Percentiles rank a stretch among this genome's conserved stretches.
phyloP scores from a whole-genome alignment of 2,329 filamentous ascomycete species.

The Clarireedia paspali region DNA sequence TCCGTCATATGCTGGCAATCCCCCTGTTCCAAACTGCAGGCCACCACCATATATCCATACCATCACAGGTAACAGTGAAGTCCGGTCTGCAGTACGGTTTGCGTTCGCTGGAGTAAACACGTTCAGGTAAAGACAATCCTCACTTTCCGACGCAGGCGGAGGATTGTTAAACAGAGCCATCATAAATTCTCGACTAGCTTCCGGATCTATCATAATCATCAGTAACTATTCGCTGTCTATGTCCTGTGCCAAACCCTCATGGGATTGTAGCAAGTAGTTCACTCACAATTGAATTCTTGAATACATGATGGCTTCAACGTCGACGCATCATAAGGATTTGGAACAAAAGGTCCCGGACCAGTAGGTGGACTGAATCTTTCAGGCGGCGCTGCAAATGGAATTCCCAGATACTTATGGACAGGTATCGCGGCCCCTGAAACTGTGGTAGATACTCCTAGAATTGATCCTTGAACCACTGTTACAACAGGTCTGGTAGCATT shows the following conservation, averaged over 20 bases:
- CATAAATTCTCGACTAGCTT: not conserved
- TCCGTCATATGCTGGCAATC: slow-evolving; percentile 13
- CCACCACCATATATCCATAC: slow-evolving; percentile 65
- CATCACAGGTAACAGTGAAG: slow-evolving; percentile 42
- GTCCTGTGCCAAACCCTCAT: no score
- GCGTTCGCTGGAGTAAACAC: slow-evolving; percentile 43
- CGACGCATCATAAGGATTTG: slow-evolving; percentile 3
- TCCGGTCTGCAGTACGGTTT: not conserved
- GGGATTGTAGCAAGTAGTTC: not conserved
- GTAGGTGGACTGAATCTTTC: slow-evolving; percentile 59
- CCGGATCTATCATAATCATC: not conserved
- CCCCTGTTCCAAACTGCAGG: slow-evolving; percentile 10
- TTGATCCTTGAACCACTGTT: not conserved
- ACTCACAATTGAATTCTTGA: slow-evolving; percentile 6
- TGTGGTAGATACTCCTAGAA: not conserved
- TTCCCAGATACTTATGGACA: slow-evolving; percentile 49
- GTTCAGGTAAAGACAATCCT: slow-evolving; percentile 58
- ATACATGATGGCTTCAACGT: not conserved
- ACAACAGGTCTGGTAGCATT: not conserved
- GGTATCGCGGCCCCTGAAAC: not conserved
- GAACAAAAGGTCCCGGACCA: not conserved
- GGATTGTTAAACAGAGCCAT: not conserved
- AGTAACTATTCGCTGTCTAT: not conserved
- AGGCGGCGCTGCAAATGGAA: slow-evolving; percentile 68
- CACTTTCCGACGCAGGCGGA: slow-evolving; percentile 24